Evolutionary conservation across 1,139 yeast species (phyloP), one percentile per base, ranked within the genome.

Genomic region (Blastobotrys raffinosifermentans): DNA sequence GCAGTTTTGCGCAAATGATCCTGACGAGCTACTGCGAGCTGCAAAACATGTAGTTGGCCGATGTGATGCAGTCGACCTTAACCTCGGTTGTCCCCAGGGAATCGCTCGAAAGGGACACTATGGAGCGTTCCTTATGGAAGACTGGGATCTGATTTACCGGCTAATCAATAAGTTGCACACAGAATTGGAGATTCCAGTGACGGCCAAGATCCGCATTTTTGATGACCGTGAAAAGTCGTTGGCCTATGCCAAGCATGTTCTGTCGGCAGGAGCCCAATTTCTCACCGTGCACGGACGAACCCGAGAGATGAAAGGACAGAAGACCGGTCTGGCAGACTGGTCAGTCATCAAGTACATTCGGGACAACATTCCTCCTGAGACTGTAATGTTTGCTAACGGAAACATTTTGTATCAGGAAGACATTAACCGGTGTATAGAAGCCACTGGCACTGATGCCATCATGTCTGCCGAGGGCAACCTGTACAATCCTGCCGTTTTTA

Each of bases 401-500:
- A 91, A 91, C 59, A 75, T 91, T 13, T 64, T 91, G 32, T 89
- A 91, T 52, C 84, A 93, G 0, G 80, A 79, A 35, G 96, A 91
- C 56, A 66, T 87, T 14, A 63, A 68, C 2, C 68, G 93, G 45
- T 84, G 96, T 58, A 56, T 75, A 20, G 69, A 69, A 1, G 70
- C 66, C 15, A 76, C 85, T 1, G 64, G 64, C 0, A 82, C 93
- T 49, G 96, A 93, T 63, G 96, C 91, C 0, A 93, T 91, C 15
- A 93, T 93, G 98, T 80, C 94, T 31, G 98, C 98, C 0, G 99
- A 93, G 59, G 96, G 96, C 0, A 87, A 87, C 54, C 66, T 93
- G 31, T 84, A 81, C 61, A 93, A 93, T 52, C 98, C 99, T 0
- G 97, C 95, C 3, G 77, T 89, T 0, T 91, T 93, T 57, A 58